A percentile compares a stretch with the other conserved stretches of the same genome.
phyloP scores from a whole-genome alignment of 148 eudicot species.

The Dianthus caryophyllus region DNA sequence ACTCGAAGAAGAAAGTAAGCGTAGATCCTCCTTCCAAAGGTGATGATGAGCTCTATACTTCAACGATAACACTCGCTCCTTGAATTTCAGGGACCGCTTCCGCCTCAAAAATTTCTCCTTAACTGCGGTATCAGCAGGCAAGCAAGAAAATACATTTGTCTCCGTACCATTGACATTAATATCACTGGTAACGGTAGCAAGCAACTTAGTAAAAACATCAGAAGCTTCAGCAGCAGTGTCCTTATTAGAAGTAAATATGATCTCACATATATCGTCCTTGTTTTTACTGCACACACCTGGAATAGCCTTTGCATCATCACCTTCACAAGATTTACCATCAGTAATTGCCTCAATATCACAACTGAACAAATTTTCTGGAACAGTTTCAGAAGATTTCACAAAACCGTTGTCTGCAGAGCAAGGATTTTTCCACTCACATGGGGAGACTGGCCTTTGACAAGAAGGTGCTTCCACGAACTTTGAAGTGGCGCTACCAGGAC shows the following conservation, averaged over 20 bases:
- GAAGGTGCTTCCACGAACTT: constrained; percentile 38
- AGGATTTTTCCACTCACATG: constrained; percentile 5
- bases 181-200: constrained; percentile 27
- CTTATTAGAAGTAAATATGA: constrained; percentile 52
- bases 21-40: constrained; percentile 78
- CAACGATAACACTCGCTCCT: constrained; percentile 59
- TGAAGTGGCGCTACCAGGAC: constrained; percentile 77
- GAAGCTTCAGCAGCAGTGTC: constrained; percentile 51
- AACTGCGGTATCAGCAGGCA: constrained; percentile 31
- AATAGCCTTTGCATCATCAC: constrained; percentile 19
- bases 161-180: constrained; percentile 17
- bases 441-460: not conserved
- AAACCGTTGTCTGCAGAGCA: constrained; percentile 3
- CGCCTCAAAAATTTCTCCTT: constrained; percentile 48
- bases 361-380: constrained; percentile 13
- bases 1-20: constrained; percentile 47
- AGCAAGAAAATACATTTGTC: constrained; percentile 20
- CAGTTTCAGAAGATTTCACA: constrained; percentile 15
- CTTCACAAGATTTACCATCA: constrained; percentile 25
- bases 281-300: constrained; percentile 13
- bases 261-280: constrained; percentile 29
- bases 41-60: constrained; percentile 68
- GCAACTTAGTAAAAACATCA: constrained; percentile 46
- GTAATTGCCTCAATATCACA: constrained; percentile 18
- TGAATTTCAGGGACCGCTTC: constrained; percentile 46